Evolutionary conservation across 1,284 basidiomycete genomes (phyloP).

Genomic region (Caloboletus firmus): DNA sequence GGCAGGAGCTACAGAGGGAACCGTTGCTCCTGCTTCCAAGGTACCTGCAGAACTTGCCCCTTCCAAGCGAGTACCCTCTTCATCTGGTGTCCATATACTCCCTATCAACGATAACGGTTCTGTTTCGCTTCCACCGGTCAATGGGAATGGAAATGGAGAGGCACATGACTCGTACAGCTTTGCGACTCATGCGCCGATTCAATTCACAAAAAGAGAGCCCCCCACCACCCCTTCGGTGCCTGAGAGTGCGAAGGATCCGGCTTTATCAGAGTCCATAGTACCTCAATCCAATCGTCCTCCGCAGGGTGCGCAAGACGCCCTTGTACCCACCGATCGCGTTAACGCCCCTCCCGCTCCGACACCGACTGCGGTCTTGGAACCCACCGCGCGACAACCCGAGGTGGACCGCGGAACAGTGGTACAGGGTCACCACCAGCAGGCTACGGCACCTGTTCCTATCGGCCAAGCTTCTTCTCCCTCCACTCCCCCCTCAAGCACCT

Average conservation of each 20-base stretch:
- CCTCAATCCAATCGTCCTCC: neutral
- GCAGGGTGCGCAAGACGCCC: neutral
- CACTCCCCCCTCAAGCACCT: conserved; percentile 25
- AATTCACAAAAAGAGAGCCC: neutral
- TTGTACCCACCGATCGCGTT: neutral
- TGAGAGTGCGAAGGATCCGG: conserved; percentile 3
- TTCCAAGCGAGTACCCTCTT: neutral
- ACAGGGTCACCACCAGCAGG: neutral
- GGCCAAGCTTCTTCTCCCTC: conserved; percentile 2
- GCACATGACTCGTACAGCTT: conserved; percentile 1
- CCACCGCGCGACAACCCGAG: neutral
- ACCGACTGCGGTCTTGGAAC: neutral
- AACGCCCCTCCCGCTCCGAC: neutral
- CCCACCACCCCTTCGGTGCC: neutral
- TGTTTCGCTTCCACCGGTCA: conserved; percentile 3
- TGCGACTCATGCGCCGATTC: conserved; percentile 2
- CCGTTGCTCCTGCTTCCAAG: conserved; percentile 7
- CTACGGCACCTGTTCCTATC: neutral
- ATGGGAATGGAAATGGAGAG: conserved; percentile 11
- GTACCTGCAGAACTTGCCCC: neutral
- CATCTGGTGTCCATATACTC: conserved; percentile 32
- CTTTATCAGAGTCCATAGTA: conserved; percentile 3
- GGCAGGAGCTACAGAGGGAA: conserved; percentile 26
- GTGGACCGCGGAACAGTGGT: neutral
- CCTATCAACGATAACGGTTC: conserved; percentile 37